Base-by-base conservation (phyloP, 305 asterid species). In the Solanum aculeatissimum region DNA sequence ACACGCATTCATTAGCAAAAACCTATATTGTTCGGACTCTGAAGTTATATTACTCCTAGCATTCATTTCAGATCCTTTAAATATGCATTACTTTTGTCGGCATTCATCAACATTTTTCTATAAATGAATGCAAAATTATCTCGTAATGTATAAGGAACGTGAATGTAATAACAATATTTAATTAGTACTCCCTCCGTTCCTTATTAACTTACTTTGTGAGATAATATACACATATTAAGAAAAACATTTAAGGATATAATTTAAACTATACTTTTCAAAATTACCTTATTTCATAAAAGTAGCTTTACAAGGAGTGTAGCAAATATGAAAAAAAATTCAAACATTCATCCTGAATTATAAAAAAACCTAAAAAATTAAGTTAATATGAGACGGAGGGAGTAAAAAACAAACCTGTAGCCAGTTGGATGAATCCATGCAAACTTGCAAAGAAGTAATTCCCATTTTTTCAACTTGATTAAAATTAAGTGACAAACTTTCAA, bases 351-450 rank as follows among this genome's bases (percentile, higher is more conserved):
- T 4, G 0, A 4, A 35, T 7, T 35, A 35, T 2, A 32, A 32
- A 32, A 5, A 32, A 0, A 1, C 38, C 4, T 6, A 32, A 32
- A 32, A 32, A 32, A 32, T 32, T 35, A 35, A 4, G 40, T 35
- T 4, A 35, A 35, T 35, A 35, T 35, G 40, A 0, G 5, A 35
- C 7, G 5, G 7, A 35, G 40, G 7, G 6, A 35, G 1, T 23
- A 42, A 27, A 4, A 29, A 13, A 77, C 82, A 77, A 77, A 93
- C 97, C 98, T 94, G 97, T 55, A 95, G 83, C 98, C 98, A 92
- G 86, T 93, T 94, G 72, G 98, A 90, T 18, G 98, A 95, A 84
- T 94, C 98, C 98, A 95, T 94, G 98, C 98, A 92, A 81, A 92
- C 98, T 92, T 94, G 98, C 27, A 95, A 94, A 79, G 98, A 92